Evolutionary conservation across 768 basidiomycete species (phyloP).

Genomic region (Atractiella rhizophila): DNA sequence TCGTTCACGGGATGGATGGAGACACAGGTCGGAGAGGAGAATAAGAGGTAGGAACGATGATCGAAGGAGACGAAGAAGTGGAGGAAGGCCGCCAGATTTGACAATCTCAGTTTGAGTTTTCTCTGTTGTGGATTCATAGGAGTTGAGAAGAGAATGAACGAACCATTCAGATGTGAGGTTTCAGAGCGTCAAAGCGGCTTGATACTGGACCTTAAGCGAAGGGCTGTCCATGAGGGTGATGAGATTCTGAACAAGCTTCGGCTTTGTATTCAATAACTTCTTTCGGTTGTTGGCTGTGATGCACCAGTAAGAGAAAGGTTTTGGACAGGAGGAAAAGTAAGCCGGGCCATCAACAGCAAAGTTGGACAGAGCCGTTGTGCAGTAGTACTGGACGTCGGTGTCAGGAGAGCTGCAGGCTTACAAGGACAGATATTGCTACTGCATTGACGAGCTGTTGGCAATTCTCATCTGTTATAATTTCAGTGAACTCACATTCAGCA

Average conservation of each 20-base stretch:
- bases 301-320: not conserved
- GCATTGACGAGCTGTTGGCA: no score
- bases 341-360: constrained; percentile 59
- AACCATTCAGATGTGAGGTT: constrained; percentile 93
- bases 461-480: constrained; percentile 49
- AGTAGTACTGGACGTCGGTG: no score
- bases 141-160: constrained; percentile 12
- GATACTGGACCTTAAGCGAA: no score
- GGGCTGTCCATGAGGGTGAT: no score
- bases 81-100: no score
- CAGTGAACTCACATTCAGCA: not conserved
- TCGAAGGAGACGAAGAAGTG: no score
- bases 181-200: constrained; percentile 72
- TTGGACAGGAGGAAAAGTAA: no score
- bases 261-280: no score
- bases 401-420: constrained; percentile 75
- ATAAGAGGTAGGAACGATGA: constrained; percentile 92
- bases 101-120: constrained; percentile 95
- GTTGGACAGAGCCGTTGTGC: constrained; percentile 88
- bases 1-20: constrained; percentile 88
- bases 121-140: constrained; percentile 30
- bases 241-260: no score
- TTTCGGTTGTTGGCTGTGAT: no score
- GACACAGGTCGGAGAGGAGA: constrained; percentile 81
- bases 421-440: constrained; percentile 87